phyloP scores from a whole-genome alignment of 805 yeast species.

The Kodamaea nitidulidarum region DNA sequence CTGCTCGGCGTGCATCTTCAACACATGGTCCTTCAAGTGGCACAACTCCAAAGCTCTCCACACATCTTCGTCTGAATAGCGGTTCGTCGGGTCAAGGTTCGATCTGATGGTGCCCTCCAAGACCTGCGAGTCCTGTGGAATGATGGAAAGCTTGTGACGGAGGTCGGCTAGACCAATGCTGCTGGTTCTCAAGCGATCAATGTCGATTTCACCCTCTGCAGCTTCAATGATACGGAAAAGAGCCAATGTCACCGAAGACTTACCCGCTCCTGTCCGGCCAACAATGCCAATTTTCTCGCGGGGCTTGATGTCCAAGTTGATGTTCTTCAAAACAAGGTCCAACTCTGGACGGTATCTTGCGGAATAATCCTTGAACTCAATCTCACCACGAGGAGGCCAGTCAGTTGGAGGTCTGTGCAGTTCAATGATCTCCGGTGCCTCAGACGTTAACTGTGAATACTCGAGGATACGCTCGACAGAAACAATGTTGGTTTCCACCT shows the following conservation, averaged over 20 bases:
- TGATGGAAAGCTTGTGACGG: conserved; percentile 39
- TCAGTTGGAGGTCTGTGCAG: conserved; percentile 52
- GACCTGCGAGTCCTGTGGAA: conserved; percentile 46
- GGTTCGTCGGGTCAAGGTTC: conserved; percentile 40
- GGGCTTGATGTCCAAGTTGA: conserved; percentile 33
- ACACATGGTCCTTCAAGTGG: conserved; percentile 39
- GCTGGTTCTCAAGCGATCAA: conserved; percentile 33
- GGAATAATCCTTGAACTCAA: conserved; percentile 35
- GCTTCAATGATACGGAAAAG: conserved; percentile 43
- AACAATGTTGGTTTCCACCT: conserved; percentile 95
- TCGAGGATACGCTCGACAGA: conserved; percentile 93
- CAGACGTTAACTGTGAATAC: conserved; percentile 73
- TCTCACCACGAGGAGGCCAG: conserved; percentile 40
- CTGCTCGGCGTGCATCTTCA: conserved; percentile 23
- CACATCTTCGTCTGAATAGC: conserved; percentile 32
- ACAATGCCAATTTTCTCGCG: conserved; percentile 43
- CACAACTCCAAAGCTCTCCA: conserved; percentile 43
- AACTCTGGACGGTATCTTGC: conserved; percentile 43
- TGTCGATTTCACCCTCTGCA: conserved; percentile 31
- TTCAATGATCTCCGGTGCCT: conserved; percentile 72
- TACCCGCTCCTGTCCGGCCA: conserved; percentile 46
- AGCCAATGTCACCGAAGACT: conserved; percentile 42
- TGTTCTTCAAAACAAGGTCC: conserved; percentile 39
- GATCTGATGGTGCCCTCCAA: conserved; percentile 40
- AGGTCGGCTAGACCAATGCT: conserved; percentile 40